Evolutionary conservation across 768 basidiomycete genomes (phyloP).

Genomic region (Cyclocybe cylindracea): DNA sequence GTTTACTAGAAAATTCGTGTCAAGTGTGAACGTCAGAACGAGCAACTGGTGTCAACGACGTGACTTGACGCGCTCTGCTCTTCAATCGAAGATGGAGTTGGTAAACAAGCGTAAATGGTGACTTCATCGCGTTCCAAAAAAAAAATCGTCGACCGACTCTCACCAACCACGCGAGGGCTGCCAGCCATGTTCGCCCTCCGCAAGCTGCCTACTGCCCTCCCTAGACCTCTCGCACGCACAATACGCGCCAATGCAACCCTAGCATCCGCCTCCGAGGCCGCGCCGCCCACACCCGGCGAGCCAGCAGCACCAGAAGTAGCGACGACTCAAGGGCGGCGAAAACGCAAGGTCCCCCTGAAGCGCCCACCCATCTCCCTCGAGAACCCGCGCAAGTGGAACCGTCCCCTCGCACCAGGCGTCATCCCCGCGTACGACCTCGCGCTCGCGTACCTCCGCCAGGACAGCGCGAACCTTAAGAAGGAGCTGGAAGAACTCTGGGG

Average conservation of each 20-base stretch:
- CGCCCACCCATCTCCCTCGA: slow-evolving; percentile 55
- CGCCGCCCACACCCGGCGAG: background rate
- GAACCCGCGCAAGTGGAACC: slow-evolving; percentile 61
- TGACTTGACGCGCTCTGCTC: no score
- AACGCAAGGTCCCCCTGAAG: slow-evolving; percentile 28
- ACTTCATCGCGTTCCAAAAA: slow-evolving; percentile 20
- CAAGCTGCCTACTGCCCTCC: slow-evolving; percentile 19
- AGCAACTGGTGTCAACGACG: background rate
- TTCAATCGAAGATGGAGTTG: no score
- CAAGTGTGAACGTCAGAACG: background rate
- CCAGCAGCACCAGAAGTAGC: background rate
- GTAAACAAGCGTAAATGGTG: slow-evolving; percentile 8
- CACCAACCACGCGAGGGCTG: background rate
- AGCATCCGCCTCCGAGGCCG: slow-evolving; percentile 3
- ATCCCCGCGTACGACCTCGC: slow-evolving; percentile 87
- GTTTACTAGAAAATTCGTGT: no score
- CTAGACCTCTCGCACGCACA: slow-evolving; percentile 14
- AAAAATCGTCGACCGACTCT: background rate
- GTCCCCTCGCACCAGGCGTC: slow-evolving; percentile 60
- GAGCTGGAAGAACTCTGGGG: slow-evolving; percentile 43
- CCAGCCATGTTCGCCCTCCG: slow-evolving; percentile 28
- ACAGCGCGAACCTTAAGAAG: slow-evolving; percentile 51
- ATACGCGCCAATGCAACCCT: slow-evolving; percentile 26
- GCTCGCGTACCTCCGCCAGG: slow-evolving; percentile 63
- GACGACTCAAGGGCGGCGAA: slow-evolving; percentile 31